Evolutionary conservation across 2,329 filamentous ascomycete species (phyloP), one percentile per base, ranked within the genome.

Genomic region (Colletotrichum sp.): DNA sequence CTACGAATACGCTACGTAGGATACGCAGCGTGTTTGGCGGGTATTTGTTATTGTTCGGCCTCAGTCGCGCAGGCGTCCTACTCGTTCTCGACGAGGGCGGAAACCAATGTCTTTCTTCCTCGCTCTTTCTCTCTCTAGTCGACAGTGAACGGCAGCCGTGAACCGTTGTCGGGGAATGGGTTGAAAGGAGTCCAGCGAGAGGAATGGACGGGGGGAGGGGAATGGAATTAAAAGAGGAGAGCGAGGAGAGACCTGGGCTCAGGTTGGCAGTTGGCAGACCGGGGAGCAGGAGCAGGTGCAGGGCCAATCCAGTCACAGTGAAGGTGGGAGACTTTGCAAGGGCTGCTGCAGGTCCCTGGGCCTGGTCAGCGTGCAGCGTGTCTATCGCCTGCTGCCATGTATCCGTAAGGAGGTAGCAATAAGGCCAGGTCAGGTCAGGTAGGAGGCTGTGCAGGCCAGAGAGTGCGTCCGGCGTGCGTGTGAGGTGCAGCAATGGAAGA

Each of bases 161-260:
- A 52, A 64, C 74, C 59, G 64, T 68, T 65, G 70, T 69, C 57
- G 71, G 48, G n/a, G 28, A 65, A 69, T 69, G 65, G 70, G 21
- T 73, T 48, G 59, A 60, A 65, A 65, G 71, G 70, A 60, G 61
- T 60, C 43, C 43, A 48, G 43, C n/a, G n/a, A 28, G 21, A 76
- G 48, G 64, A 52, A 69, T 60, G 74, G 36, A 39, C 65, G 43
- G 70, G 71, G 74, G 74, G 55, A 72, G 67, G 28, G 59, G 57
- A 69, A 64, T 28, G 70, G 71, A 69, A 69, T 59, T 73, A 76
- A 76, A 74, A 74, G 70, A 74, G 59, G 34, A 55, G 68, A 55
- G 52, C 57, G 34, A 39, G 28, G n/a, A 32, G 28, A 59, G 55
- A n/a, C 59, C 59, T 28, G 39, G 30, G 64, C 21, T 39, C 24